phyloP scores from a whole-genome alignment of 176 grass and related monocot species.

The Aegilops speltoides region DNA sequence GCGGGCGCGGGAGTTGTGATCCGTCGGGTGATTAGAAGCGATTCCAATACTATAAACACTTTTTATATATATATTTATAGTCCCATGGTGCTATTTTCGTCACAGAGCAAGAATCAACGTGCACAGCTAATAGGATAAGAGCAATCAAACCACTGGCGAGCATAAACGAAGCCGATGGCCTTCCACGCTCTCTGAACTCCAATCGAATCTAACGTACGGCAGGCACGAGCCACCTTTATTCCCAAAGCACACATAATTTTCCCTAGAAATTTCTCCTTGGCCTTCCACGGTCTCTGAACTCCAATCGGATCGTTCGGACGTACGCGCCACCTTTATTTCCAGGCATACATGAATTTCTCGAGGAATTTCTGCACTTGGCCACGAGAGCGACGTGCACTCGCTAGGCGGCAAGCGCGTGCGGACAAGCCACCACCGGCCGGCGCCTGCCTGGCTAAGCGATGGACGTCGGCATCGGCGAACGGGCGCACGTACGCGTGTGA shows the following conservation, averaged over 20 bases:
- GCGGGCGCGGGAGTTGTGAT: too few species aligned
- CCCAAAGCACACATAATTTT: too few species aligned
- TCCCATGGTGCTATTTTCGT: too few species aligned
- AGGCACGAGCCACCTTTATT: too few species aligned
- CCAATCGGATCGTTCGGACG: not conserved
- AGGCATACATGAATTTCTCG: not conserved
- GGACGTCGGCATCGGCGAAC: not conserved
- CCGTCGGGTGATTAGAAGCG: too few species aligned
- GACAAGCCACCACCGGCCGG: slow-evolving; percentile 5
- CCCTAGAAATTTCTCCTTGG: not conserved
- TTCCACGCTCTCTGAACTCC: not conserved
- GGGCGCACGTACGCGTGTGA: not conserved
- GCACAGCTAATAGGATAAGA: not conserved
- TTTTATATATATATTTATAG: too few species aligned
- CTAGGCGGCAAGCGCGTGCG: not conserved
- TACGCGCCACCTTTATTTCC: not conserved
- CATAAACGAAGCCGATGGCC: not conserved
- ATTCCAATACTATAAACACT: too few species aligned
- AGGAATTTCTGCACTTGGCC: not conserved
- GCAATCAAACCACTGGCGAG: not conserved
- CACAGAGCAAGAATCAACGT: too few species aligned
- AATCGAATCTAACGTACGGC: not conserved
- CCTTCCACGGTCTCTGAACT: not conserved
- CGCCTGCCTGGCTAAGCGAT: not conserved
- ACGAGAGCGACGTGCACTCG: slow-evolving; percentile 4